Percentiles rank a stretch among this genome's conserved stretches.
Conservation (phyloP, 2,329 filamentous ascomycete genomes). For the Pseudocercospora cruenta region DNA sequence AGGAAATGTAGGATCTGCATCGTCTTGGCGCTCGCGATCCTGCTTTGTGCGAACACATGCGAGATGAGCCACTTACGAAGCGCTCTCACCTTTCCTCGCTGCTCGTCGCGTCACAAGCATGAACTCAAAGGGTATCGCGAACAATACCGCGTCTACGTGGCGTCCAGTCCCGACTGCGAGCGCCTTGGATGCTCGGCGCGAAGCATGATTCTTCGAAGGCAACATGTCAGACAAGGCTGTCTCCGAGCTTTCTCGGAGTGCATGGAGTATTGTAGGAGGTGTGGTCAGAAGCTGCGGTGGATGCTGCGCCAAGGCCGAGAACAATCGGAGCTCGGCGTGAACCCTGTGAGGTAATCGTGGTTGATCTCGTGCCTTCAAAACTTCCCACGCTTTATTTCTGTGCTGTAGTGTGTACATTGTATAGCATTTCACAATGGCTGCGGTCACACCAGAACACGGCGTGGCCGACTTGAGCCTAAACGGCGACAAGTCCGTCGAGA, state of each 20-base stretch:
- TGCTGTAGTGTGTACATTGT: not conserved
- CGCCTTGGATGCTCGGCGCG: no score
- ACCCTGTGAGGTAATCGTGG: not conserved
- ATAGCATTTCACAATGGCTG: constrained; percentile 29
- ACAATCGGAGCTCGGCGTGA: not conserved
- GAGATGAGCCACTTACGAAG: not conserved
- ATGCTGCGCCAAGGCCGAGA: not conserved
- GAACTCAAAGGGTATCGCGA: not conserved
- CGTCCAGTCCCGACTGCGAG: no score
- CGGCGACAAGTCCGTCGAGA: constrained; percentile 24
- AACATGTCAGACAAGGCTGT: not conserved
- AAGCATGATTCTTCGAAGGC: no score
- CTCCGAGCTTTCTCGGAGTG: not conserved
- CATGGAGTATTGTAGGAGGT: not conserved
- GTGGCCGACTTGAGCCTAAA: constrained; percentile 33
- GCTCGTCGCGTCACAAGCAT: not conserved
- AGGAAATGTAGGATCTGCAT: not conserved
- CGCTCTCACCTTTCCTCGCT: not conserved
- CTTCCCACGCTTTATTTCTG: not conserved
- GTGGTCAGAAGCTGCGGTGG: no score
- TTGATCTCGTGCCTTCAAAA: not conserved
- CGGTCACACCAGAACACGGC: constrained; percentile 34
- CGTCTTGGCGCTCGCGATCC: not conserved
- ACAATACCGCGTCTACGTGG: not conserved
- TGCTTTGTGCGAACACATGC: not conserved